Conservation (phyloP, 495 filamentous ascomycete species). For the Neurospora sublineolata region DNA sequence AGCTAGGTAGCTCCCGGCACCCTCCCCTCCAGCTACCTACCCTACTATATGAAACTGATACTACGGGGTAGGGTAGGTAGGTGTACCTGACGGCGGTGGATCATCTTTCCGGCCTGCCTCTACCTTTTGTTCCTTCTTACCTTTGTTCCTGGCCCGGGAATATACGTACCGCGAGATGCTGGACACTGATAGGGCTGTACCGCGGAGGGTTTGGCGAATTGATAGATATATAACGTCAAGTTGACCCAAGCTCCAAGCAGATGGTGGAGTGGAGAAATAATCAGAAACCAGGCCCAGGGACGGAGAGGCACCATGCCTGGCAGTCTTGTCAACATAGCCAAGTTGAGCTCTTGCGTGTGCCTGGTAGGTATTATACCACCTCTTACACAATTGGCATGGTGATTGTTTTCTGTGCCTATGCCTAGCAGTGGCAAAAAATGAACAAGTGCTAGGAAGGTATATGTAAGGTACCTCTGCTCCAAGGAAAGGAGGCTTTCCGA, state of each 20-base stretch:
- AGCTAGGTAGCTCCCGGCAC: too few species aligned
- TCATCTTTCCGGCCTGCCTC: not conserved
- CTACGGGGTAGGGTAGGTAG: too few species aligned
- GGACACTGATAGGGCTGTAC: too few species aligned
- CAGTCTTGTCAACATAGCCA: not conserved
- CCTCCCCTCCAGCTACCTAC: too few species aligned
- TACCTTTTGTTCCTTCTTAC: not conserved
- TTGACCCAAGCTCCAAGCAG: too few species aligned
- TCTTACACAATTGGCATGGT: not conserved
- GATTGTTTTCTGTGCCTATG: not conserved
- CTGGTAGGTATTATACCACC: not conserved
- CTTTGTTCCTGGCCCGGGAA: not conserved
- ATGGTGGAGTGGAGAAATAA: too few species aligned
- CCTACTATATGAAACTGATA: too few species aligned
- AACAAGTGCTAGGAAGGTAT: not conserved
- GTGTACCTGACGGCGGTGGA: not conserved
- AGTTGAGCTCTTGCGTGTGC: not conserved
- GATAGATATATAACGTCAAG: not conserved
- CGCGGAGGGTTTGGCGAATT: too few species aligned
- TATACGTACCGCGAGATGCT: not conserved
- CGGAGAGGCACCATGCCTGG: too few species aligned
- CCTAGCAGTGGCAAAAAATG: not conserved
- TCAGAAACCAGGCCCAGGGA: too few species aligned
- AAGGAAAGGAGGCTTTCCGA: not conserved
- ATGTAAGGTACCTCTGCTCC: not conserved